Percentiles rank a stretch among this genome's conserved stretches.
phyloP scores from a whole-genome alignment of 2,329 filamentous ascomycete genomes.

The Colletotrichum horii region DNA sequence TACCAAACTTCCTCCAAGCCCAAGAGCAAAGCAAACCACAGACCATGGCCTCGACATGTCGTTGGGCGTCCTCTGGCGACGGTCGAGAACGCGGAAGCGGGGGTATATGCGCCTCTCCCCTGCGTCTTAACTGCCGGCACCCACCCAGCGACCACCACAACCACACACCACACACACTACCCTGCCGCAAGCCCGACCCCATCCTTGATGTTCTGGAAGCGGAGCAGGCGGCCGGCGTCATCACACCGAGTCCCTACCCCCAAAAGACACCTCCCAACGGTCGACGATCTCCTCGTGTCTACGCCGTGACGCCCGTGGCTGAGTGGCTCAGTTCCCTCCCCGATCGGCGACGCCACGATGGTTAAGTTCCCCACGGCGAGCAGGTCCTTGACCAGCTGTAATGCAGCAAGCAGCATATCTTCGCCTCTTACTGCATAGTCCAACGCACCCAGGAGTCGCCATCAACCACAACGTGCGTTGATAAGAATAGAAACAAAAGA shows the following conservation, averaged over 20 bases:
- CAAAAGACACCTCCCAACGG: background rate
- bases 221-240: background rate
- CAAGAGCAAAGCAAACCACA: background rate
- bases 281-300: background rate
- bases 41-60: background rate
- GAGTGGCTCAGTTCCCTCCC: background rate
- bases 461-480: background rate
- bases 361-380: background rate
- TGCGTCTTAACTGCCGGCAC: conserved; percentile 22
- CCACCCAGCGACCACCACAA: background rate
- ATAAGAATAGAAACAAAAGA: background rate
- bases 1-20: background rate
- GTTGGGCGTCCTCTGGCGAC: background rate
- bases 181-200: background rate
- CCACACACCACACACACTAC: background rate
- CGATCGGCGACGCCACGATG: background rate
- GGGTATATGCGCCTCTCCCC: conserved; percentile 16
- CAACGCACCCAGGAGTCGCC: background rate
- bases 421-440: background rate
- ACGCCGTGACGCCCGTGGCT: background rate
- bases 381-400: background rate
- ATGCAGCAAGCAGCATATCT: background rate
- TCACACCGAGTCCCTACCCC: background rate
- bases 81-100: background rate
- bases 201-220: background rate